Evolutionary conservation across 2,329 filamentous ascomycete genomes (phyloP), one percentile per base, ranked within the genome.

Genomic region (Setomelanomma holmii): DNA sequence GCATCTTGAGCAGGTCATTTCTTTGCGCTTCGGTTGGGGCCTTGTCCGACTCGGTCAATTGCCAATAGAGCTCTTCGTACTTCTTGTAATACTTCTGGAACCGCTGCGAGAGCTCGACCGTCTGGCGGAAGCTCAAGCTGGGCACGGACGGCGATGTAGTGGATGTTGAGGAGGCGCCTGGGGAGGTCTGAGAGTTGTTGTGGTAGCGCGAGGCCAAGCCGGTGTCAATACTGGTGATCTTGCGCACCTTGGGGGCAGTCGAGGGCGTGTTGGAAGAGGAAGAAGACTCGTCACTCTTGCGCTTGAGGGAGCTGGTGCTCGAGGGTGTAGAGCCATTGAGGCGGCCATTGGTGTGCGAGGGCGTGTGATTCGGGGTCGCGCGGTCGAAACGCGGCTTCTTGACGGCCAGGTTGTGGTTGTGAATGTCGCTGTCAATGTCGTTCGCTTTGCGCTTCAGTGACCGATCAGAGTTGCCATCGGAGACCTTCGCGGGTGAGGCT

Each of bases 31-130:
- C 69, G 4, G 75, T 76, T 7, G 81, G 77, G 3, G 80, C 75
- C 49, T 78, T 72, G 24, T 75, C 59, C 10, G 69, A 60, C 35
- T 75, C 74, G 0, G 68, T 69, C 54, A 79, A 61, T 57, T 74
- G 68, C 63, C 81, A 80, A 67, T 87, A 84, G 61, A 86, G 68
- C 61, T 78, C 72, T 60, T 80, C 78, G 62, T 88, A 88, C 50
- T 79, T 80, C 30, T 80, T 80, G 63, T 87, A 87, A 55, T 81
- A 81, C 46, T 75, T 75, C 64, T 85, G 84, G 69, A 87, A 88
- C 42, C 75, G 76, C 58, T 77, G 75, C 2, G 79, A 79, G 21
- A 80, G 61, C 51, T 76, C 73, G 19, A 81, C 70, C 27, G 76
- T 78, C 59, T 79, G 77, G 20, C 71, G 73, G 69, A 76, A 79